Percentiles rank a stretch among this genome's conserved stretches.
Evolutionary conservation across 257 asterid genomes (phyloP).

Genomic region (Capsicum pubescens): DNA sequence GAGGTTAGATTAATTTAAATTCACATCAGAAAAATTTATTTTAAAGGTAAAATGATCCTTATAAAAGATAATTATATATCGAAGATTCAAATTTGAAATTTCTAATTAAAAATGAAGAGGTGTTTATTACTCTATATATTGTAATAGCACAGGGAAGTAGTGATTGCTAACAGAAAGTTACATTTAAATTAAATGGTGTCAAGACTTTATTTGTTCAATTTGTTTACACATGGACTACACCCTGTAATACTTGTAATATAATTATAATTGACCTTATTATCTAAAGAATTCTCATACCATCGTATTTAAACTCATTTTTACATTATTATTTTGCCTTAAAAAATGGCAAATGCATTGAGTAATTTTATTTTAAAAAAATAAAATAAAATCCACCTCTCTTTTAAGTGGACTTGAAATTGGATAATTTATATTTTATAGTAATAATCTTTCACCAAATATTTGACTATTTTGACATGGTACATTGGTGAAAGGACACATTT

Average conservation of each 20-base stretch:
- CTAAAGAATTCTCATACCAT: too few species aligned
- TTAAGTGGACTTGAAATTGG: background rate
- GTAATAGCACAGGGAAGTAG: background rate
- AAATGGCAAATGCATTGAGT: too few species aligned
- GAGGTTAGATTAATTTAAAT: background rate
- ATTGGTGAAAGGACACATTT: background rate
- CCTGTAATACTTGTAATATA: background rate
- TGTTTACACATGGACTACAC: background rate
- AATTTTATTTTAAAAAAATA: too few species aligned
- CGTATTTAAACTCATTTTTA: too few species aligned
- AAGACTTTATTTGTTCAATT: background rate
- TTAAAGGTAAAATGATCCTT: background rate
- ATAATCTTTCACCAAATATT: slow-evolving; percentile 5
- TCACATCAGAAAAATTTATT: background rate
- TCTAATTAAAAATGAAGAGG: too few species aligned
- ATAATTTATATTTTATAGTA: background rate
- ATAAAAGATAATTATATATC: background rate
- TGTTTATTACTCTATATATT: too few species aligned
- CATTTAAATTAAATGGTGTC: background rate
- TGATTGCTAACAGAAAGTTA: background rate
- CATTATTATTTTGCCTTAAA: too few species aligned
- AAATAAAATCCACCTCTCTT: background rate
- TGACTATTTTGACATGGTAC: background rate
- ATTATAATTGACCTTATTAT: too few species aligned
- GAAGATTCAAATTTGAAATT: too few species aligned